Conservation (phyloP, 345 rosid genomes). For the Passiflora organensis region DNA sequence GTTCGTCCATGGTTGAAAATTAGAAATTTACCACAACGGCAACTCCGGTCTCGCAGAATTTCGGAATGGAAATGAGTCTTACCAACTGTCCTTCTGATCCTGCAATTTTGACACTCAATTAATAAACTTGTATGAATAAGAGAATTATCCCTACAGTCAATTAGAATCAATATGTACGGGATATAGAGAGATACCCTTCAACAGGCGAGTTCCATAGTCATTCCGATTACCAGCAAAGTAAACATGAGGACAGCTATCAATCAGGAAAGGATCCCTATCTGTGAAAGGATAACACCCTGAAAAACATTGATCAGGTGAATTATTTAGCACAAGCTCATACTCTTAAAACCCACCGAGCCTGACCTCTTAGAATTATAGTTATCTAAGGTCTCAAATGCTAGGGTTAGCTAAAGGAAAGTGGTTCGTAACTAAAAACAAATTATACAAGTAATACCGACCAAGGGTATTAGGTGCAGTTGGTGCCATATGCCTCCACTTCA, state of each 20-base stretch:
- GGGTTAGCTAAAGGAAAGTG: slow-evolving; percentile 1
- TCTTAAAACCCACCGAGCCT: neutral
- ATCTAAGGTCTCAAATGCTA: too few species aligned
- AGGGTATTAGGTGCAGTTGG: slow-evolving; percentile 98
- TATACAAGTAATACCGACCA: slow-evolving; percentile 33
- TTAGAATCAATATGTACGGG: neutral
- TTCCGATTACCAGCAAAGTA: slow-evolving; percentile 87
- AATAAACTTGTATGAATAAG: neutral
- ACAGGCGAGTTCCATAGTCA: slow-evolving; percentile 49
- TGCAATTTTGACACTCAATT: slow-evolving; percentile 27
- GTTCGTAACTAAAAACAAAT: neutral
- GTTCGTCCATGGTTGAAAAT: too few species aligned
- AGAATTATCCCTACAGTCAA: neutral
- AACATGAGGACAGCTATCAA: slow-evolving; percentile 91
- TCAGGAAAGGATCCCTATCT: slow-evolving; percentile 89
- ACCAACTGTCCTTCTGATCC: slow-evolving; percentile 77
- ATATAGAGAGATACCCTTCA: slow-evolving; percentile 44
- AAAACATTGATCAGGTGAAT: slow-evolving; percentile 8
- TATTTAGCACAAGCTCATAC: slow-evolving; percentile 14
- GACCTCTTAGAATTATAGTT: slow-evolving; percentile 3
- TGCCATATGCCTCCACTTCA: slow-evolving; percentile 94
- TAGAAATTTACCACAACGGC: slow-evolving; percentile 66
- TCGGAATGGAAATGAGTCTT: slow-evolving; percentile 72
- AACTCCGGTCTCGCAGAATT: slow-evolving; percentile 65
- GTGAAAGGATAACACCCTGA: slow-evolving; percentile 96